phyloP scores from a whole-genome alignment of 768 basidiomycete genomes.

The Mycena indigotica region DNA sequence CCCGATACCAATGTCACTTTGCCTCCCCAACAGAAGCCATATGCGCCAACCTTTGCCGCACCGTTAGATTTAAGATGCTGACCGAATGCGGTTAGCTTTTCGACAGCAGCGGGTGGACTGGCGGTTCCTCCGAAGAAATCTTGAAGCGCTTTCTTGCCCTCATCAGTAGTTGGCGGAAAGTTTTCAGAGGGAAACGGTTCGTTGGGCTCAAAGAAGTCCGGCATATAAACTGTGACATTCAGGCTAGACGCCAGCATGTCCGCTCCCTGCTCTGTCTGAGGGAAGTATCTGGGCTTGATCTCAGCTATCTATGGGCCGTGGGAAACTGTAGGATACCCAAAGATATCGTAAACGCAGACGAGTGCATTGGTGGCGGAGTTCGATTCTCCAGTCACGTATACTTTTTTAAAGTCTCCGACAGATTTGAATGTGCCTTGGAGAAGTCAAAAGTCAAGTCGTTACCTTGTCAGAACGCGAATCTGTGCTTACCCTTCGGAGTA shows the following conservation, averaged over 20 bases:
- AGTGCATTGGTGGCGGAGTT: conserved; percentile 47
- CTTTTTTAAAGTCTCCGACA: conserved; percentile 51
- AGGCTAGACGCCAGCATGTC: conserved; percentile 52
- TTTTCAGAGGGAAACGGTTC: conserved; percentile 49
- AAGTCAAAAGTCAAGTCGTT: background rate
- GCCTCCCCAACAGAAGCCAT: conserved; percentile 64
- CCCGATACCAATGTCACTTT: conserved; percentile 51
- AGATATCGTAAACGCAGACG: conserved; percentile 64
- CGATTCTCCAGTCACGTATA: conserved; percentile 51
- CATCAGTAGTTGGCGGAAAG: conserved; percentile 57
- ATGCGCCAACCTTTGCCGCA: conserved; percentile 47
- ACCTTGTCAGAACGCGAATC: no score
- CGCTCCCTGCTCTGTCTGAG: conserved; percentile 65
- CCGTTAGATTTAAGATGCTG: conserved; percentile 44
- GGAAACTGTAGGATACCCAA: conserved; percentile 42
- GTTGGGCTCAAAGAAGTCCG: conserved; percentile 63
- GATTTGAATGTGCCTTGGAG: conserved; percentile 36
- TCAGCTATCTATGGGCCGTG: background rate
- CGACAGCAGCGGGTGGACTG: conserved; percentile 40
- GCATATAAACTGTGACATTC: conserved; percentile 53
- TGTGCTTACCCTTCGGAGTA: conserved; percentile 44
- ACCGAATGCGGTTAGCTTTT: conserved; percentile 46
- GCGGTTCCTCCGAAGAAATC: conserved; percentile 61
- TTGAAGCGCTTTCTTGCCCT: conserved; percentile 54
- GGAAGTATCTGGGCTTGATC: conserved; percentile 48